A percentile compares a stretch with the other conserved stretches of the same genome.
Conservation (phyloP, 1,284 basidiomycete genomes). For the Exobasidium cylindrosporum region DNA sequence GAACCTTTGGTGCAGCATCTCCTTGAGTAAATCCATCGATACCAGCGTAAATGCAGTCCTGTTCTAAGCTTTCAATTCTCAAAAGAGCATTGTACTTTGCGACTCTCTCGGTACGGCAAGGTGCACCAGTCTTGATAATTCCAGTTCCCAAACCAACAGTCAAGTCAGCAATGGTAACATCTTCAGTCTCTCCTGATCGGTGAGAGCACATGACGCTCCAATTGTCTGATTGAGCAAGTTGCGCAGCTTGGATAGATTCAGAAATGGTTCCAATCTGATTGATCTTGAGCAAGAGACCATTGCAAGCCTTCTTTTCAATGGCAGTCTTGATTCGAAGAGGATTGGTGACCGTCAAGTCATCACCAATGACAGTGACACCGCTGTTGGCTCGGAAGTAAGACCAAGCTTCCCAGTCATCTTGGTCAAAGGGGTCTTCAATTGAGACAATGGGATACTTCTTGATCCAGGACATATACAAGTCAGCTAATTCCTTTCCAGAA, state of each 20-base stretch:
- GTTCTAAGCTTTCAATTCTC: constrained; percentile 49
- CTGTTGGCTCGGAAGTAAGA: constrained; percentile 69
- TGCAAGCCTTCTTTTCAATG: constrained; percentile 99
- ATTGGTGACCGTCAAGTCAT: constrained; percentile 98
- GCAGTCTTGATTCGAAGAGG: constrained; percentile 96
- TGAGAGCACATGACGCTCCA: constrained; percentile 99
- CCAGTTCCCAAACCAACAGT: constrained; percentile 88
- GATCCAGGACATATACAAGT: constrained; percentile 71
- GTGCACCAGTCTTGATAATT: constrained; percentile 98
- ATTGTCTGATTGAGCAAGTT: constrained; percentile 90
- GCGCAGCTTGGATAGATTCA: constrained; percentile 95
- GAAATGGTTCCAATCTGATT: constrained; percentile 96
- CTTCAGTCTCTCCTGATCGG: constrained; percentile 78
- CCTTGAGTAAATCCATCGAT: constrained; percentile 45
- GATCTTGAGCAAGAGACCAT: constrained; percentile 92
- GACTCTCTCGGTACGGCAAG: constrained; percentile 86
- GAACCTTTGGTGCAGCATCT: constrained; percentile 21
- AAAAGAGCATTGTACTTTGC: constrained; percentile 65
- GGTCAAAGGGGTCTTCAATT: constrained; percentile 99
- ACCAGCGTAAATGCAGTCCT: constrained; percentile 47
- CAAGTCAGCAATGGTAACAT: constrained; percentile 84
- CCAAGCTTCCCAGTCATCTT: constrained; percentile 99
- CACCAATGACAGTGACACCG: constrained; percentile 78
- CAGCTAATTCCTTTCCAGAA: constrained; percentile 84
- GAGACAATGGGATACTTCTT: constrained; percentile 64